phyloP scores from a whole-genome alignment of 768 basidiomycete genomes.

The Albatrellus ellisii region DNA sequence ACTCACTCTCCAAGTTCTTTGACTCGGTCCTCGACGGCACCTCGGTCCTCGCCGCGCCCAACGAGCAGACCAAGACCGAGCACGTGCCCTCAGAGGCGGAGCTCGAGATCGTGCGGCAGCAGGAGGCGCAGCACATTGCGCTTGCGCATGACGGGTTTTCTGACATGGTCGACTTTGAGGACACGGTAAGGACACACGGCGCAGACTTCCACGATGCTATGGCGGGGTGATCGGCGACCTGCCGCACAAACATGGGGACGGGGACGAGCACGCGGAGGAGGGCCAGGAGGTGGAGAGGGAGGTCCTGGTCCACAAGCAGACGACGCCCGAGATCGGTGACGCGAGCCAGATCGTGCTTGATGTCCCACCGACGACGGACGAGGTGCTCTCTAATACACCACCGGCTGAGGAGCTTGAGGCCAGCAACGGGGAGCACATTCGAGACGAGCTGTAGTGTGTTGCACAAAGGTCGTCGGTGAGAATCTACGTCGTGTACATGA shows the following conservation, averaged over 20 bases:
- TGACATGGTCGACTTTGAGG: conserved; percentile 39
- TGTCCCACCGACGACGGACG: no score
- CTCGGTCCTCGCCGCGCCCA: conserved; percentile 34
- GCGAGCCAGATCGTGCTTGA: conserved; percentile 15
- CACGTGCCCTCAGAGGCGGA: conserved; percentile 18
- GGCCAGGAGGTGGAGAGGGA: conserved; percentile 15
- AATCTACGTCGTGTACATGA: no score
- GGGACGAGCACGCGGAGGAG: conserved; percentile 7
- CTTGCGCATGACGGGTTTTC: conserved; percentile 37
- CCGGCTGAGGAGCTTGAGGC: no score
- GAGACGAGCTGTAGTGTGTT: no score
- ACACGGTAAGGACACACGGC: conserved; percentile 28
- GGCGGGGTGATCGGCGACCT: conserved; percentile 30
- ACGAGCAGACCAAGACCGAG: conserved; percentile 15
- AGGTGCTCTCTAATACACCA: no score
- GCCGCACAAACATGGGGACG: conserved; percentile 20
- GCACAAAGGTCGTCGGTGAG: no score
- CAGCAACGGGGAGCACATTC: no score
- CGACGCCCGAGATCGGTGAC: conserved; percentile 16
- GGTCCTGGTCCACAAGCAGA: conserved; percentile 16
- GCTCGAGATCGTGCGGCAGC: conserved; percentile 34
- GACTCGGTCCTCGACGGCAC: conserved; percentile 59
- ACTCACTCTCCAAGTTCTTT: conserved; percentile 62
- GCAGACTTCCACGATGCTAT: conserved; percentile 32
- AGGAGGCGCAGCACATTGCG: conserved; percentile 40